These are phyloP conservation scores for Entomophthora muscae DNA, from an alignment of 371 early-diverging fungal genomes.

Conservation along the genomic window DNA sequence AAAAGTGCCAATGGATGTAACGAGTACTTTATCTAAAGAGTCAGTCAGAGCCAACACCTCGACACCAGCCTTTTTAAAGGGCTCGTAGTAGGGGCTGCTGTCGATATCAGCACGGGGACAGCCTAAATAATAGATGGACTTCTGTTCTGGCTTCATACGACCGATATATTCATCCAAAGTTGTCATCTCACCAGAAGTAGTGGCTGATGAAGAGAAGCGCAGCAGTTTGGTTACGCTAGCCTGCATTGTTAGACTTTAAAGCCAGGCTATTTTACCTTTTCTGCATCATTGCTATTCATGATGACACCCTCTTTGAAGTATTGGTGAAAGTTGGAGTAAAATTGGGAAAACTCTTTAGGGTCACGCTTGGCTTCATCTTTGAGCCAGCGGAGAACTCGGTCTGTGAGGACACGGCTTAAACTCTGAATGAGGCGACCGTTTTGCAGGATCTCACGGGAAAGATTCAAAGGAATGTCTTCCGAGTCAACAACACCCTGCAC, in stretches of 20 bases:
- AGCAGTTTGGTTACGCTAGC: conserved; percentile 63
- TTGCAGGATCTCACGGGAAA: conserved; percentile 93
- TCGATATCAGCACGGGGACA: conserved; percentile 60
- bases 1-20: conserved; percentile 49
- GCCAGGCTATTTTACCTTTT: conserved; percentile 10
- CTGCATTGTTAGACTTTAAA: background rate
- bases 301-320: conserved; percentile 84
- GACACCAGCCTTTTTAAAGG: conserved; percentile 47
- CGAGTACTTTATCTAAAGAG: conserved; percentile 79
- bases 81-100: conserved; percentile 78
- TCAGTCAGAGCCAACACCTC: conserved; percentile 77
- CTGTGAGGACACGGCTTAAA: conserved; percentile 43
- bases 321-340: conserved; percentile 67
- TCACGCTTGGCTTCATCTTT: conserved; percentile 51
- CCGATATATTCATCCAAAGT: conserved; percentile 76
- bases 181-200: conserved; percentile 36
- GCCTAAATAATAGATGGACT: conserved; percentile 82
- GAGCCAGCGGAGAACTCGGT: conserved; percentile 54
- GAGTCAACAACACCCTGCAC: conserved; percentile 88
- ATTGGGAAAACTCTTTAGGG: conserved; percentile 50
- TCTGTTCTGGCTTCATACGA: conserved; percentile 73
- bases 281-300: conserved; percentile 49
- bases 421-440: conserved; percentile 62
- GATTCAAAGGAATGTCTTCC: conserved; percentile 93
- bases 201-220: conserved; percentile 61